phyloP scores from a whole-genome alignment of 352 stramenopile genomes.

The Elongisporangium undulatum region DNA sequence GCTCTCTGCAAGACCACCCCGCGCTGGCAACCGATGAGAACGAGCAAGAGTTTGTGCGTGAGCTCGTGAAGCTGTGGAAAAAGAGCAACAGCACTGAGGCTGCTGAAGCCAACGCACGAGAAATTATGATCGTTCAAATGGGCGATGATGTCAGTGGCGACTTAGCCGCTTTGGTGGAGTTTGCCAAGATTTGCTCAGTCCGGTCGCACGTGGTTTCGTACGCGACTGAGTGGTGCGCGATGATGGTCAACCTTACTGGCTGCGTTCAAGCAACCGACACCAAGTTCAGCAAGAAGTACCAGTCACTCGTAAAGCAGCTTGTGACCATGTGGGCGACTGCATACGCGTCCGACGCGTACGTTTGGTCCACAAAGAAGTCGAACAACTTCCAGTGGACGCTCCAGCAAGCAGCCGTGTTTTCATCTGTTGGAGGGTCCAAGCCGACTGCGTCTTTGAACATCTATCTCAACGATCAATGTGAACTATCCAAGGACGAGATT shows the following conservation, averaged over 20 bases:
- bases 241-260: constrained; percentile 9
- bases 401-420: neutral
- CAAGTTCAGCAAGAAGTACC: constrained; percentile 11
- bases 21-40: constrained; percentile 20
- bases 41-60: constrained; percentile 27
- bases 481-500: constrained; percentile 30
- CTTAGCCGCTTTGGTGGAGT: constrained; percentile 27
- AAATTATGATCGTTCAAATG: constrained; percentile 26
- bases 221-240: constrained; percentile 29
- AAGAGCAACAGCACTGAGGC: constrained; percentile 1
- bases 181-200: constrained; percentile 26
- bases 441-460: constrained; percentile 8
- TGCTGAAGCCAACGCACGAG: constrained; percentile 1
- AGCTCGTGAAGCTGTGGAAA: constrained; percentile 28
- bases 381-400: neutral
- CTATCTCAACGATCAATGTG: constrained; percentile 66
- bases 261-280: neutral
- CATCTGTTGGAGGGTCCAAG: neutral
- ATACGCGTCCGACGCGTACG: constrained; percentile 3
- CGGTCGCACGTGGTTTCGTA: constrained; percentile 18
- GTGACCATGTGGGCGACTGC: constrained; percentile 11
- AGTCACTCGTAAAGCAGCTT: constrained; percentile 10
- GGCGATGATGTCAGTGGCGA: constrained; percentile 11
- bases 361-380: neutral
- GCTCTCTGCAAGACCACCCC: constrained; percentile 24